Base-by-base conservation (phyloP, 140 eudicot genomes). In the Flaveria floridana region DNA sequence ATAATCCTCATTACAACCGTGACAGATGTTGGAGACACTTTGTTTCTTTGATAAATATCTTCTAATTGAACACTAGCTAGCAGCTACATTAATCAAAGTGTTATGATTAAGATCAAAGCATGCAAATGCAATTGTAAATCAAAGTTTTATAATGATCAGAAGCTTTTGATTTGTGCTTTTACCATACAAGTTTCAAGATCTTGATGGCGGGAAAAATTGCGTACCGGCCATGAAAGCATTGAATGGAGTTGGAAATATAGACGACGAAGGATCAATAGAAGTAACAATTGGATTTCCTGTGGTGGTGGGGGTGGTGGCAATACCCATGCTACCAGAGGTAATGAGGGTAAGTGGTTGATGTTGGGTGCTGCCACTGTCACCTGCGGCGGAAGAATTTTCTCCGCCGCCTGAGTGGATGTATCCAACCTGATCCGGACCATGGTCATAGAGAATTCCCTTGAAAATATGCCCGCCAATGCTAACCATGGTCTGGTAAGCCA, bases 201-300 rank as follows among this genome's bases (percentile, higher is more conserved):
- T 86, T 73, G 98, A 95, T 76, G 98, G 91, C 74, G 90, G 95
- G 70, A 92, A 89, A 80, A 87, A 92, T 85, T 89, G 98, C 83
- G 96, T 92, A 88, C 98, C 98, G 26, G 95, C 90, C 92, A 92
- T 82, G 88, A 86, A 89, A 10, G 92, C 92, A 77, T 79, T 87
- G 21, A 87, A 85, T 2, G 95, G 98, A 75, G 96, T 55, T 5
- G 96, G 88, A 78, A 87, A 92, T 10, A 87, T 46, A 0, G 95
- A 78, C 0, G 96, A 83, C 0, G 96, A 83, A 53, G 95, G 89
- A 66, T 91, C 91, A 10, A 80, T 65, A 61, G 86, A 80, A 39
- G 84, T 68, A 3, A 76, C 78, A 48, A 68, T 82, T 1, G 80
- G 85, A 62, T 84, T 73, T 18, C 68, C 78, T 1, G 2, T 8